These are phyloP conservation scores for Ophioceras dolichostomum DNA, from an alignment of 2,329 filamentous ascomycete species.

Conservation along the genomic window DNA sequence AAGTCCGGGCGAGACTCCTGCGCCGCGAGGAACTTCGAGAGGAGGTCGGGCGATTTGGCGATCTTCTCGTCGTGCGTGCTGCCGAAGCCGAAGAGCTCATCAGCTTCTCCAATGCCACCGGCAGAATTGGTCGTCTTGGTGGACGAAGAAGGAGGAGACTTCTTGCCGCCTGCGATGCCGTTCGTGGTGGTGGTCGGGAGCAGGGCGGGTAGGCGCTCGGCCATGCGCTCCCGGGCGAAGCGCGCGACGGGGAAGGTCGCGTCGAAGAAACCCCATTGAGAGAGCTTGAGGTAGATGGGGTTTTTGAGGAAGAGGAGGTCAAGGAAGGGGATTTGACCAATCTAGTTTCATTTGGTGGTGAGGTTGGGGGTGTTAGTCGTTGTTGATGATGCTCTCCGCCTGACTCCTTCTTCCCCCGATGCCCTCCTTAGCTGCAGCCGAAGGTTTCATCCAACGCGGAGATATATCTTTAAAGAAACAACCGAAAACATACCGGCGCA, in stretches of 20 bases:
- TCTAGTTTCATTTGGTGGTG: conserved; percentile 21
- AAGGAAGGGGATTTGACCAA: conserved; percentile 62
- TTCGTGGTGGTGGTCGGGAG: not conserved
- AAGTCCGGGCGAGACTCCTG: conserved; percentile 55
- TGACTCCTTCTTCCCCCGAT: too few relatives aligned
- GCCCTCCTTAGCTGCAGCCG: too few relatives aligned
- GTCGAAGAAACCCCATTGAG: conserved; percentile 54
- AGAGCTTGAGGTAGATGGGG: conserved; percentile 55
- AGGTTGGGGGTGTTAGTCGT: conserved; percentile 1
- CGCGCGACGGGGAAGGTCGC: conserved; percentile 59
- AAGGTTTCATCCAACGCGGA: too few relatives aligned
- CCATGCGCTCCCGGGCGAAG: conserved; percentile 58
- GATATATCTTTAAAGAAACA: conserved; percentile 29
- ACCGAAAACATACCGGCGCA: too few relatives aligned
- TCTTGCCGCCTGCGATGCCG: conserved; percentile 23
- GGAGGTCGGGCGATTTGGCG: conserved; percentile 42
- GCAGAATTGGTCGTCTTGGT: too few relatives aligned
- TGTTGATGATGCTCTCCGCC: too few relatives aligned
- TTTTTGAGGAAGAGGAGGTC: conserved; percentile 64
- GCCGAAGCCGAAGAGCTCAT: not conserved
- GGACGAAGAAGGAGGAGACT: conserved; percentile 3
- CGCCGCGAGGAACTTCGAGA: conserved; percentile 62
- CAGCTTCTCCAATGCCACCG: too few relatives aligned
- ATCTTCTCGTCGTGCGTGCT: conserved; percentile 9
- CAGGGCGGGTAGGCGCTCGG: conserved; percentile 39